Conservation (phyloP, 148 eudicot species). For the Selenicereus undatus region DNA sequence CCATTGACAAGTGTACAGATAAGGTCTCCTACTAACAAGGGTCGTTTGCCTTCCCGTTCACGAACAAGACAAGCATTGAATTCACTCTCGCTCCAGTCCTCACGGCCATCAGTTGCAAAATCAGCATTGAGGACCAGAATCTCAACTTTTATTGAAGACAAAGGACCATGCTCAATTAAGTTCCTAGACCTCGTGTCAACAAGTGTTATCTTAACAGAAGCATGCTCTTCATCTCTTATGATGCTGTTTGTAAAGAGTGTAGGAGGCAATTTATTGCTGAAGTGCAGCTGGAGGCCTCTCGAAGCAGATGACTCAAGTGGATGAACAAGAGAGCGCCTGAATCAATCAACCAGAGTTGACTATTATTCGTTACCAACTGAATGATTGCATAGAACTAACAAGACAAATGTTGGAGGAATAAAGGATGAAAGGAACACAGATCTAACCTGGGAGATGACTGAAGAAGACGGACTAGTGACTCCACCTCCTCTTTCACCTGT, state of each 20-base stretch:
- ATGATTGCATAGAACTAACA: not conserved
- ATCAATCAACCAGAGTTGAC: constrained; percentile 5
- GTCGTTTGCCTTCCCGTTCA: constrained; percentile 77
- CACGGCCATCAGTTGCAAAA: constrained; percentile 46
- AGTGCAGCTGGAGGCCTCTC: constrained; percentile 44
- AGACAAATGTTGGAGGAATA: not conserved
- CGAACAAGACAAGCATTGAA: constrained; percentile 35
- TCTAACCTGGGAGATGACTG: constrained; percentile 50
- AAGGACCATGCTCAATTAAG: constrained; percentile 35
- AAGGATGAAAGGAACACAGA: constrained; percentile 7
- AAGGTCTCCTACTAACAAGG: constrained; percentile 56
- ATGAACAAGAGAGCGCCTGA: constrained; percentile 32
- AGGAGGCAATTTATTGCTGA: constrained; percentile 41
- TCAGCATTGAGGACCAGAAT: constrained; percentile 61
- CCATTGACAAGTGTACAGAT: constrained; percentile 41
- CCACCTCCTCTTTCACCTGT: constrained; percentile 72
- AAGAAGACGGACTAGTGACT: constrained; percentile 25
- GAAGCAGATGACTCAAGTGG: constrained; percentile 35
- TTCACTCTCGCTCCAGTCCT: constrained; percentile 56
- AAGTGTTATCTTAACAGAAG: constrained; percentile 44
- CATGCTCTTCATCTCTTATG: constrained; percentile 39
- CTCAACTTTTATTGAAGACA: constrained; percentile 49
- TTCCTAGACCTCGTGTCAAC: constrained; percentile 42
- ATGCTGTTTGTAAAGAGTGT: constrained; percentile 55
- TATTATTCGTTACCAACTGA: not conserved